Conservation (phyloP, 768 basidiomycete species). For the Amanita muscaria region DNA sequence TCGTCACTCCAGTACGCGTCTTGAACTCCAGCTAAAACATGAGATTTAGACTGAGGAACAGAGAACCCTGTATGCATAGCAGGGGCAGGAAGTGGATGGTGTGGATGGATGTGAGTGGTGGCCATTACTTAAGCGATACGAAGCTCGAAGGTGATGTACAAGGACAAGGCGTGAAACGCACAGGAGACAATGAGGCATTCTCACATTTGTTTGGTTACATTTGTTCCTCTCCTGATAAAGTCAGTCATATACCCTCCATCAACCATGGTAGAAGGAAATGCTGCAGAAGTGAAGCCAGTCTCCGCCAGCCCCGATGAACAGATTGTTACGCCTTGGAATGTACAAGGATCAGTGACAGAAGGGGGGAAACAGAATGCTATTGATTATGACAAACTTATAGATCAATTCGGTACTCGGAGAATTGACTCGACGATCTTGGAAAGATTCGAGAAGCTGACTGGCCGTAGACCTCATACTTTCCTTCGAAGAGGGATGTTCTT, state of each 20-base stretch:
- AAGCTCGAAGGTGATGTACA: slow-evolving; percentile 11
- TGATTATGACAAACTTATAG: slow-evolving; percentile 93
- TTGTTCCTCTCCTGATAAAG: slow-evolving; percentile 3
- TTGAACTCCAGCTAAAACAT: slow-evolving; percentile 83
- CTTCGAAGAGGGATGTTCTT: slow-evolving; percentile 93
- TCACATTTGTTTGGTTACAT: slow-evolving; percentile 23
- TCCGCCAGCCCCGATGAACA: slow-evolving; percentile 36
- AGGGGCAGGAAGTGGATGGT: slow-evolving; percentile 64
- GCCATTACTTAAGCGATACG: slow-evolving; percentile 31
- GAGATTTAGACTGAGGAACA: slow-evolving; percentile 71
- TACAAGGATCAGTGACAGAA: slow-evolving; percentile 78
- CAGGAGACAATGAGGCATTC: slow-evolving; percentile 22
- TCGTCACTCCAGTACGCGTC: slow-evolving; percentile 98
- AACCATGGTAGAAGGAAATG: slow-evolving; percentile 2
- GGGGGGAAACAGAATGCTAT: slow-evolving; percentile 91
- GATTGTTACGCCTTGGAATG: slow-evolving; percentile 96
- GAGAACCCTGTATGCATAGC: slow-evolving; percentile 65
- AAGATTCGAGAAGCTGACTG: slow-evolving; percentile 88
- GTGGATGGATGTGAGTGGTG: slow-evolving; percentile 46
- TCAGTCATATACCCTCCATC: no score
- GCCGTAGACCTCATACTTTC: slow-evolving; percentile 78
- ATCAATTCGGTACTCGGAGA: slow-evolving; percentile 86
- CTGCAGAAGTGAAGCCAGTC: not conserved
- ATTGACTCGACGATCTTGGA: slow-evolving; percentile 71
- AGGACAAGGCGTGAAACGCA: slow-evolving; percentile 18